These are phyloP conservation scores for Diplogelasinospora grovesii DNA, from an alignment of 495 filamentous ascomycete species.

Conservation along the genomic window DNA sequence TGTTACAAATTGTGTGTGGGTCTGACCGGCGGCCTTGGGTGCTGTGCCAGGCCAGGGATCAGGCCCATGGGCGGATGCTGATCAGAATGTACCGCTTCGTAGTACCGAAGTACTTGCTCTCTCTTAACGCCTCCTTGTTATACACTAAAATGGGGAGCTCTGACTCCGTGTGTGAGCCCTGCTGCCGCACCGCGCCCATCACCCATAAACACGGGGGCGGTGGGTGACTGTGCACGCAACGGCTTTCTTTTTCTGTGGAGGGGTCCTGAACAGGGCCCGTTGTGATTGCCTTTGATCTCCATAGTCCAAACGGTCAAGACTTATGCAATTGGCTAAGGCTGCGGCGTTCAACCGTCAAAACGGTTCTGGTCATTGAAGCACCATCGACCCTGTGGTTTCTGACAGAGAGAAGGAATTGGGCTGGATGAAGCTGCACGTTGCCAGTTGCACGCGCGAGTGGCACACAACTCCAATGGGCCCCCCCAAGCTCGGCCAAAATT, in stretches of 20 bases:
- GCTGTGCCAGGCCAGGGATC: slow-evolving; percentile 43
- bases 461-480: slow-evolving; percentile 5
- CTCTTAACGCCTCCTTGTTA: slow-evolving; percentile 44
- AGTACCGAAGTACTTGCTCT: slow-evolving; percentile 25
- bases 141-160: slow-evolving; percentile 35
- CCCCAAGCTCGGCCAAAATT: slow-evolving; percentile 13
- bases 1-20: slow-evolving; percentile 47
- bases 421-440: no score
- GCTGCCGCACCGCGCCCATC: slow-evolving; percentile 16
- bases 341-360: not conserved
- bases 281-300: slow-evolving; percentile 27
- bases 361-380: not conserved
- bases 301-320: slow-evolving; percentile 26
- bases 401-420: slow-evolving; percentile 5
- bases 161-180: slow-evolving; percentile 30
- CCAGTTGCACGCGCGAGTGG: slow-evolving; percentile 16
- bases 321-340: slow-evolving; percentile 10
- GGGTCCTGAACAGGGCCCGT: slow-evolving; percentile 14
- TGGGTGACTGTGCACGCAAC: slow-evolving; percentile 5
- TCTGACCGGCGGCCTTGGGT: slow-evolving; percentile 29
- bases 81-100: slow-evolving; percentile 42
- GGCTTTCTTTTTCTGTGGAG: slow-evolving; percentile 9
- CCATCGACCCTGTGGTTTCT: not conserved
- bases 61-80: slow-evolving; percentile 34
- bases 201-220: slow-evolving; percentile 21